phyloP scores from a whole-genome alignment of 192 early-diverging fungal genomes.

The Mortierella alpina region DNA sequence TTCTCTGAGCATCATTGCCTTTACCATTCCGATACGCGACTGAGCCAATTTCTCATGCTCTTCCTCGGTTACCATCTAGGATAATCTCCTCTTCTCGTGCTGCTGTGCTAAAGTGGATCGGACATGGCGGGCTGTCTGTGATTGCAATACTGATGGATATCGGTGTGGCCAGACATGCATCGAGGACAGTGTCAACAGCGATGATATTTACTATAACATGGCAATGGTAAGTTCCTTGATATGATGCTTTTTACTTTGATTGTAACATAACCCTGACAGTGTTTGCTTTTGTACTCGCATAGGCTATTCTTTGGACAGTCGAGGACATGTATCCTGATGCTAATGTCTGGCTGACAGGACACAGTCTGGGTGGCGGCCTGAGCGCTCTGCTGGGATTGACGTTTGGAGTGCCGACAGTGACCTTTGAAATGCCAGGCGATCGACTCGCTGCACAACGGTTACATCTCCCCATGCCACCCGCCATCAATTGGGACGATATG shows the following conservation, averaged over 20 bases:
- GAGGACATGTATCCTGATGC: slow-evolving; percentile 73
- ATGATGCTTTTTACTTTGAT: background rate
- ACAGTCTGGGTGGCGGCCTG: slow-evolving; percentile 86
- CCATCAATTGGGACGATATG: slow-evolving; percentile 63
- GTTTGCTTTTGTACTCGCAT: slow-evolving; percentile 2
- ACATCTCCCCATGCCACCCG: slow-evolving; percentile 78
- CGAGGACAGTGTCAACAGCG: slow-evolving; percentile 67
- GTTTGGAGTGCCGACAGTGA: slow-evolving; percentile 84
- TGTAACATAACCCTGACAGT: background rate
- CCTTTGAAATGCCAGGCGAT: slow-evolving; percentile 90
- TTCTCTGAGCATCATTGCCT: background rate
- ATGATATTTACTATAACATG: slow-evolving; percentile 75
- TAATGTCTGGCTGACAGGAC: slow-evolving; percentile 84
- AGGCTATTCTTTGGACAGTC: slow-evolving; percentile 77
- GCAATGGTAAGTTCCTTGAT: slow-evolving; percentile 58
- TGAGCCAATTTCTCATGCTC: background rate
- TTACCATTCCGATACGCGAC: background rate
- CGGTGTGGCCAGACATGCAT: slow-evolving; percentile 73
- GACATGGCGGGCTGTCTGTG: slow-evolving; percentile 87
- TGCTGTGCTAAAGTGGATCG: slow-evolving; percentile 91
- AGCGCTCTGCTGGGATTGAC: slow-evolving; percentile 83
- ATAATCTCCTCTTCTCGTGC: slow-evolving; percentile 96
- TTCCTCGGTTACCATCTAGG: slow-evolving; percentile 54
- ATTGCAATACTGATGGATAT: slow-evolving; percentile 73
- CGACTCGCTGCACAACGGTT: slow-evolving; percentile 78